A percentile compares a stretch with the other conserved stretches of the same genome.
These are phyloP conservation scores for Euphrasia confusa DNA, from an alignment of 257 asterid species.

Conservation along the genomic window DNA sequence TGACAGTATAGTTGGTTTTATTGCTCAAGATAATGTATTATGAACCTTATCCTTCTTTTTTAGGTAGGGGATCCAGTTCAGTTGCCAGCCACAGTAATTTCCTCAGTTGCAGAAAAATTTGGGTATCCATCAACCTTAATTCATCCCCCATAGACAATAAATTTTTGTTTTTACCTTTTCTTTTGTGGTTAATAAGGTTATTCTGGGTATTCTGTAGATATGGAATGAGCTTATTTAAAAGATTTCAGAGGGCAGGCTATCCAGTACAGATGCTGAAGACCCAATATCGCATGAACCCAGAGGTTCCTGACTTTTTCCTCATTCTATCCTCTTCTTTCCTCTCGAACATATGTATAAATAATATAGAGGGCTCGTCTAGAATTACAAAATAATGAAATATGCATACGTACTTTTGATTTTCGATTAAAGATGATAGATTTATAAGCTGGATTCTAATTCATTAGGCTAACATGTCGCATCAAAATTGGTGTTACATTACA, in stretches of 20 bases:
- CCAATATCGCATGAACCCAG: conserved; percentile 98
- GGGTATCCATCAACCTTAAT: conserved; percentile 41
- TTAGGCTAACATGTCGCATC: not conserved
- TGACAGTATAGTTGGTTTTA: too few relatives aligned
- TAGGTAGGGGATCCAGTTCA: conserved; percentile 99
- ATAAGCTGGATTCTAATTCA: not conserved
- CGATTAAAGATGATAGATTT: not conserved
- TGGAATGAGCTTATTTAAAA: conserved; percentile 80
- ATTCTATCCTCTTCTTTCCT: not conserved
- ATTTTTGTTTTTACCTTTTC: conserved; percentile 8
- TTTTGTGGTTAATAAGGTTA: conserved; percentile 11
- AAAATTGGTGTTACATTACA: too few relatives aligned
- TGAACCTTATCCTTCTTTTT: conserved; percentile 20
- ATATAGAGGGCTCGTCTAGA: conserved; percentile 6
- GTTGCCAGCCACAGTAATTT: conserved; percentile 93
- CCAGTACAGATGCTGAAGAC: conserved; percentile 98
- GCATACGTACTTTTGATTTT: not conserved
- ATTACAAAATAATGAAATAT: conserved; percentile 6
- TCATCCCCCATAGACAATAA: not conserved
- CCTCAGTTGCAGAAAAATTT: conserved; percentile 60
- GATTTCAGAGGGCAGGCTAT: conserved; percentile 91
- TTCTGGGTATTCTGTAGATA: conserved; percentile 43
- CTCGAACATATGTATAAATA: not conserved
- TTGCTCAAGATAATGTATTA: not conserved
- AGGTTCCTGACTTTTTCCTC: conserved; percentile 41